Evolutionary conservation across 345 rosid genomes (phyloP).

Genomic region (Abelmoschus esculentus): DNA sequence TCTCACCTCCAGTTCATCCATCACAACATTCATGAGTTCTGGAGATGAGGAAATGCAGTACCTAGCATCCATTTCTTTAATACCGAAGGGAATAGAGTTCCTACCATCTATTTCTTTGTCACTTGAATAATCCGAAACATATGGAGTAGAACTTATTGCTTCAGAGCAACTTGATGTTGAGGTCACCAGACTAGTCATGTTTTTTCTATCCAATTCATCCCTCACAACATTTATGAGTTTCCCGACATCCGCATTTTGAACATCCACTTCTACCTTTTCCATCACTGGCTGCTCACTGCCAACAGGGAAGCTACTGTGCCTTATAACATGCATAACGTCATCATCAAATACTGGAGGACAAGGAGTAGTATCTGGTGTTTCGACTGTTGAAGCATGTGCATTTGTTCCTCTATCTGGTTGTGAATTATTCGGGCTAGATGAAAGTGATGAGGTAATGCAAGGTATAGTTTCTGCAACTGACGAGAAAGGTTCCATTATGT

Average conservation of each 20-base stretch:
- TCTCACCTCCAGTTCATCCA: not conserved
- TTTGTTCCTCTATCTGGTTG: slow-evolving; percentile 36
- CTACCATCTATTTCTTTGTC: slow-evolving; percentile 39
- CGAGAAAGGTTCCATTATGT: slow-evolving; percentile 54
- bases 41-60: slow-evolving; percentile 1
- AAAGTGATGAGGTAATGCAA: slow-evolving; percentile 24
- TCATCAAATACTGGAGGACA: slow-evolving; percentile 65
- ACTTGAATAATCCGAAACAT: slow-evolving; percentile 32
- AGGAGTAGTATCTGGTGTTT: slow-evolving; percentile 36
- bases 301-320: slow-evolving; percentile 81
- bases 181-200: slow-evolving; percentile 21
- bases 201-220: slow-evolving; percentile 65
- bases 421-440: slow-evolving; percentile 26
- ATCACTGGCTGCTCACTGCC: slow-evolving; percentile 79
- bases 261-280: slow-evolving; percentile 80
- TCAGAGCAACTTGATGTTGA: slow-evolving; percentile 38
- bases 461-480: slow-evolving; percentile 36
- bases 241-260: slow-evolving; percentile 62
- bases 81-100: slow-evolving; percentile 6
- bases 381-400: slow-evolving; percentile 31
- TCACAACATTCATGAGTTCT: not conserved
- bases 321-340: slow-evolving; percentile 78
- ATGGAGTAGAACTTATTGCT: slow-evolving; percentile 29
- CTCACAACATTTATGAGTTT: slow-evolving; percentile 65
- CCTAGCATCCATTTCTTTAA: not conserved